phyloP scores from a whole-genome alignment of 2,329 filamentous ascomycete species.

The Fusarium transvaalense region DNA sequence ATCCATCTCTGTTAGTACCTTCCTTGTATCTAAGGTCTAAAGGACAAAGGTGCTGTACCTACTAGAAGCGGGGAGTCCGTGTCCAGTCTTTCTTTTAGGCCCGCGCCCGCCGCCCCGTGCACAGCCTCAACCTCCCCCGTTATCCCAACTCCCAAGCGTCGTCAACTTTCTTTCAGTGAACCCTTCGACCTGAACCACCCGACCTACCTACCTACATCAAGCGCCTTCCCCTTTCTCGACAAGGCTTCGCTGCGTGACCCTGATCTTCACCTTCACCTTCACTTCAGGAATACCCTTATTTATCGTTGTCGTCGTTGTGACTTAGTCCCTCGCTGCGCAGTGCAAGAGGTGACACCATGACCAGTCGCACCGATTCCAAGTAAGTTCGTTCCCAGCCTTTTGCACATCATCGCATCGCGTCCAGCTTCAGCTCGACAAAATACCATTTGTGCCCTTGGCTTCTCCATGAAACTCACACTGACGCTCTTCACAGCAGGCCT shows the following conservation, averaged over 20 bases:
- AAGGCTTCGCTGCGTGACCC: constrained; percentile 36
- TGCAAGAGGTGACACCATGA: constrained; percentile 50
- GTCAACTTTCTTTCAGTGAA: constrained; percentile 46
- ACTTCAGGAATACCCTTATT: constrained; percentile 26
- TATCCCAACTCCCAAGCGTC: constrained; percentile 43
- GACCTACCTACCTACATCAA: constrained; percentile 20
- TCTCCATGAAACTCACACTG: constrained; percentile 44
- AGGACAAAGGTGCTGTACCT: neutral
- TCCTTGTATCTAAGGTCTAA: neutral
- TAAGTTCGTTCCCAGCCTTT: constrained; percentile 45
- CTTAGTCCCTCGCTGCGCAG: constrained; percentile 47
- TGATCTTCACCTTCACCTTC: constrained; percentile 4
- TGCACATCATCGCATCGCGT: constrained; percentile 33
- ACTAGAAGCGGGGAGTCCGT: constrained; percentile 48
- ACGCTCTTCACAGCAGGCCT: constrained; percentile 70
- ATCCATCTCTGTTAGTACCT: constrained; percentile 16
- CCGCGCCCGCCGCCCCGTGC: constrained; percentile 44
- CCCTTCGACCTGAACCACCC: constrained; percentile 30
- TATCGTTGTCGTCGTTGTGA: constrained; percentile 41
- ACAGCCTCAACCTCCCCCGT: constrained; percentile 50
- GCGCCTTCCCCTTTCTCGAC: constrained; percentile 32
- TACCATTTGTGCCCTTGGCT: constrained; percentile 4
- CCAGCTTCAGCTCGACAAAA: constrained; percentile 5
- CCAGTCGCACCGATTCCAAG: constrained; percentile 55
- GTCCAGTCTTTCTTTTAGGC: constrained; percentile 45